Percentiles rank a stretch among this genome's conserved stretches.
Conservation (phyloP, 495 filamentous ascomycete genomes). For the Thozetella sp. region DNA sequence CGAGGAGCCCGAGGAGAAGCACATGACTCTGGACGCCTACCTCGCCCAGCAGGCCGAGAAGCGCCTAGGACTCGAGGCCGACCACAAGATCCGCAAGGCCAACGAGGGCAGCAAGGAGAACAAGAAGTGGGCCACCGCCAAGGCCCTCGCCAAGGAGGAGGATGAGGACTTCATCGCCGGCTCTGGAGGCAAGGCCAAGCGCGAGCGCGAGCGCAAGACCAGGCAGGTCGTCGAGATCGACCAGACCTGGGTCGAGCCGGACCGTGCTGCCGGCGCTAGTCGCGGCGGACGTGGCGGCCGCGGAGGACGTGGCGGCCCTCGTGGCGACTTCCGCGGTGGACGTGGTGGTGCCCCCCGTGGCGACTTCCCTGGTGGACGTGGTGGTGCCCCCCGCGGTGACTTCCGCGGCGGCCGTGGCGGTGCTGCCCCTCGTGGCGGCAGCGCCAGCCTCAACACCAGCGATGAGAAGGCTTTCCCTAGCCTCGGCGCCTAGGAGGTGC, state of each 20-base stretch:
- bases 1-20: slow-evolving; percentile 81
- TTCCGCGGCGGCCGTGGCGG: slow-evolving; percentile 46
- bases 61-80: slow-evolving; percentile 69
- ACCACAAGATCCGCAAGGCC: slow-evolving; percentile 74
- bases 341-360: slow-evolving; percentile 49
- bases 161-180: slow-evolving; percentile 78
- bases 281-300: slow-evolving; percentile 58
- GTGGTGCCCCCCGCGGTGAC: slow-evolving; percentile 46
- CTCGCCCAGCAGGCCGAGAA: slow-evolving; percentile 85
- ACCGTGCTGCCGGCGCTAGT: slow-evolving; percentile 50
- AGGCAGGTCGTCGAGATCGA: slow-evolving; percentile 91
- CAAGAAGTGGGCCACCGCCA: slow-evolving; percentile 91
- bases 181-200: slow-evolving; percentile 77
- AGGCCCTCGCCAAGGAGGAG: slow-evolving; percentile 72
- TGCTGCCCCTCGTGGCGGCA: slow-evolving; percentile 35
- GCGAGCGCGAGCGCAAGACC: slow-evolving; percentile 87
- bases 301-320: slow-evolving; percentile 46
- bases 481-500: slow-evolving; percentile 53
- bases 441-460: slow-evolving; percentile 56
- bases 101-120: slow-evolving; percentile 85
- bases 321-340: slow-evolving; percentile 45
- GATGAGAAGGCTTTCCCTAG: slow-evolving; percentile 75
- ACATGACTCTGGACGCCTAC: slow-evolving; percentile 85
- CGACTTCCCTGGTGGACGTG: slow-evolving; percentile 43
- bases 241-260: slow-evolving; percentile 70